Base-by-base conservation (phyloP, 805 yeast species). In the Candida michaelii region DNA sequence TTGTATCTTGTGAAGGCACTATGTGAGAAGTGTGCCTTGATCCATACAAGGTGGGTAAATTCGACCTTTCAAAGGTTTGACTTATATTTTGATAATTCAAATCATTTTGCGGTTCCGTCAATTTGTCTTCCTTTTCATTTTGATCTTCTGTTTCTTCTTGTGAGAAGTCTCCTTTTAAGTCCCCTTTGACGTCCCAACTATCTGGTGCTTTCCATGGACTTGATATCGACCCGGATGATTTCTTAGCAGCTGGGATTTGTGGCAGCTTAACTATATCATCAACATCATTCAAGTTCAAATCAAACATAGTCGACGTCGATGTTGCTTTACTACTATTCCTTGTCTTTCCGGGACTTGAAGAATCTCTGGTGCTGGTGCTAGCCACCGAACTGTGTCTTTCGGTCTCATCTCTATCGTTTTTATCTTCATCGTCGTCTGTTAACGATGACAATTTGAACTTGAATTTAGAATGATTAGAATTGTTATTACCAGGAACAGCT, bases 111-210 rank as follows among this genome's bases (percentile, higher is more conserved):
- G 37, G 29, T 23, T 34, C 37, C 3, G 9, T 18, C 15, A 15
- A 4, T 7, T 31, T 31, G 4, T 32, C 24, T 7, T 15, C 14
- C 27, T 21, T 19, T 16, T 19, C n/a, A n/a, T 11, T 33, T 15
- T 12, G 25, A 17, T 12, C 14, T 14, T 6, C 16, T 4, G 19
- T 21, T 21, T 21, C 23, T 21, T 21, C 23, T 21, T 21, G 23
- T 21, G 23, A 21, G 8, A 30, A 18, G 4, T 23, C 27, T 21
- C 17, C 27, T 13, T 34, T 21, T 23, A 33, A 15, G 24, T 59
- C 61, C 11, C 51, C 53, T 36, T 71, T 69, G 15, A 72, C 77
- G 41, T 69, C 77, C 77, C 77, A 73, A 43, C 71, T 63, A 48
- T 73, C 77, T 1, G 77, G 77, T 1, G 77, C 75, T 36, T 55